A percentile compares a stretch with the other conserved stretches of the same genome.
phyloP scores from a whole-genome alignment of 2,329 filamentous ascomycete genomes.

The Colletotrichum somersetense region DNA sequence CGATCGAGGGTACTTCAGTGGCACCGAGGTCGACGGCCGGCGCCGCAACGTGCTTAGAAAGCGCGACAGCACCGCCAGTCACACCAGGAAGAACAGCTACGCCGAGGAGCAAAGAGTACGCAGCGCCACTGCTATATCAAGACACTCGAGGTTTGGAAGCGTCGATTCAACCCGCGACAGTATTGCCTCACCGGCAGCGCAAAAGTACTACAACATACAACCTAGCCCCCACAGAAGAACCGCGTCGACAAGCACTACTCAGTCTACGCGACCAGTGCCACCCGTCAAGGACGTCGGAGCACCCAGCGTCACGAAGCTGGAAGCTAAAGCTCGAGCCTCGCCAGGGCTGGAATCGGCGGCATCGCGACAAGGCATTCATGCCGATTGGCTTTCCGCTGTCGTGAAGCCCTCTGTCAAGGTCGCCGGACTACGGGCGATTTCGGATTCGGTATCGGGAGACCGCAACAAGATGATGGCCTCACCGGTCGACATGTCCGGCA shows the following conservation, averaged over 20 bases:
- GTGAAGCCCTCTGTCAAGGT: slow-evolving; percentile 63
- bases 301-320: slow-evolving; percentile 72
- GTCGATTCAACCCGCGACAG: slow-evolving; percentile 79
- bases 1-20: slow-evolving; percentile 94
- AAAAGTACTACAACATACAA: slow-evolving; percentile 76
- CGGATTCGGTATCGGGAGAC: slow-evolving; percentile 76
- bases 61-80: slow-evolving; percentile 68
- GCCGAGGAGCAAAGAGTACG: slow-evolving; percentile 79
- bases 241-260: slow-evolving; percentile 70
- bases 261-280: slow-evolving; percentile 64
- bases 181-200: slow-evolving; percentile 70
- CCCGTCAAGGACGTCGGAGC: slow-evolving; percentile 66
- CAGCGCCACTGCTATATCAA: slow-evolving; percentile 73
- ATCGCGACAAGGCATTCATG: slow-evolving; percentile 59
- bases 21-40: slow-evolving; percentile 83
- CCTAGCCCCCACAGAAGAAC: slow-evolving; percentile 67
- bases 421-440: slow-evolving; percentile 84
- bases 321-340: slow-evolving; percentile 57
- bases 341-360: slow-evolving; percentile 59
- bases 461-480: slow-evolving; percentile 63
- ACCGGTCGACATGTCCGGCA: slow-evolving; percentile 63
- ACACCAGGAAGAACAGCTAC: slow-evolving; percentile 82
- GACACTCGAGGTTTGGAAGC: slow-evolving; percentile 84
- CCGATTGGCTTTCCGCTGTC: slow-evolving; percentile 67
- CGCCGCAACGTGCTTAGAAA: slow-evolving; percentile 86